A percentile compares a stretch with the other conserved stretches of the same genome.
Conservation (phyloP, 805 yeast genomes). For the Candida krabiensis region DNA sequence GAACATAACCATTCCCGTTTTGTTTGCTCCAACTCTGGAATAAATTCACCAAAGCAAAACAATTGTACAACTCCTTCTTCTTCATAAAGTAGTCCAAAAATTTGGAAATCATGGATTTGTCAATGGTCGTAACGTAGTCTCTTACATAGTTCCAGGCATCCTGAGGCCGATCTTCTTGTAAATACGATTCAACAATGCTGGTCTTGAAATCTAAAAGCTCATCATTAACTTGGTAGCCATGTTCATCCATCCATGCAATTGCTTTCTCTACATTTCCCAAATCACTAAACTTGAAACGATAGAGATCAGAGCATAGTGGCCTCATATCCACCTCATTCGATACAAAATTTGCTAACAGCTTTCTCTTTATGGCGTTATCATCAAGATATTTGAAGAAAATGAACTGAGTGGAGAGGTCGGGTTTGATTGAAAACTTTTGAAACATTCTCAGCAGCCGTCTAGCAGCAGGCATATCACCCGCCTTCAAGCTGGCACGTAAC, state of each 20-base stretch:
- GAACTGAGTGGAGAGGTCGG: neutral
- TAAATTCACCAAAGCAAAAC: conserved; percentile 7
- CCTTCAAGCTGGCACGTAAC: neutral
- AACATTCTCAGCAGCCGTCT: neutral
- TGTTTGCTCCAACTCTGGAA: neutral
- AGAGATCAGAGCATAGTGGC: neutral
- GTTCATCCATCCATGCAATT: conserved; percentile 1
- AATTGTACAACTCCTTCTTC: conserved; percentile 3
- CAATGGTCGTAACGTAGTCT: neutral
- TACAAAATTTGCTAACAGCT: neutral
- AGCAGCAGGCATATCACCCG: neutral
- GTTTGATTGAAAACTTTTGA: no score
- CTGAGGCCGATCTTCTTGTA: conserved; percentile 1
- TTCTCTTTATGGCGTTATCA: neutral
- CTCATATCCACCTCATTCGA: neutral
- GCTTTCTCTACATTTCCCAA: conserved; percentile 2
- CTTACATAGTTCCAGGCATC: conserved; percentile 6
- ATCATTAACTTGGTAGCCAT: neutral
- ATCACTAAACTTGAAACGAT: neutral
- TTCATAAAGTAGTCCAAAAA: conserved; percentile 4
- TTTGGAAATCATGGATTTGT: neutral
- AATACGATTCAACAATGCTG: neutral
- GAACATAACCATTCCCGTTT: neutral
- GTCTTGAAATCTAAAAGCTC: neutral
- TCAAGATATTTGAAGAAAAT: conserved; percentile 3